phyloP scores from a whole-genome alignment of 169 alveolate species.

The Plasmodium billcollinsi region DNA sequence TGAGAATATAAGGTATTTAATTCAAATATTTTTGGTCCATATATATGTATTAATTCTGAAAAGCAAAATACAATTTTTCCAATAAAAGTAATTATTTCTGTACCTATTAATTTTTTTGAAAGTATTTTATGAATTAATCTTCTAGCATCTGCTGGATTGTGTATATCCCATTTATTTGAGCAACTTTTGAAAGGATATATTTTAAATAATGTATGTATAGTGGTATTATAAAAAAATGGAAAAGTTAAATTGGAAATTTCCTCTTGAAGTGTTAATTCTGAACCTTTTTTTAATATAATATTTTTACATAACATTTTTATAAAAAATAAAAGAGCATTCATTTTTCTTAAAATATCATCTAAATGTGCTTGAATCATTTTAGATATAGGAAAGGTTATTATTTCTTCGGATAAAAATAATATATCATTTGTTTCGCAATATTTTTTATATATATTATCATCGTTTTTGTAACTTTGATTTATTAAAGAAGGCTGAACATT shows the following conservation, averaged over 20 bases:
- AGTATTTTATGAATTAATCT: conserved; percentile 60
- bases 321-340: conserved; percentile 44
- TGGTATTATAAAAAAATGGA: conserved; percentile 49
- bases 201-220: conserved; percentile 65
- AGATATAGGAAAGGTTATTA: conserved; percentile 5
- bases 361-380: conserved; percentile 28
- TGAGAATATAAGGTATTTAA: conserved; percentile 22
- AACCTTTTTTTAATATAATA: conserved; percentile 40
- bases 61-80: conserved; percentile 49
- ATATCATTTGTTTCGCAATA: not conserved
- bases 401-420: not conserved
- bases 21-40: conserved; percentile 25
- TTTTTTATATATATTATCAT: not conserved
- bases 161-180: conserved; percentile 58
- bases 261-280: conserved; percentile 36
- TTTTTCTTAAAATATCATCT: conserved; percentile 17
- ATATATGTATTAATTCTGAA: conserved; percentile 28
- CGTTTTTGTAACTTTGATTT: not conserved
- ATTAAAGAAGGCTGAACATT: not conserved
- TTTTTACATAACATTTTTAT: conserved; percentile 35
- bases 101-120: conserved; percentile 33
- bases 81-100: conserved; percentile 56
- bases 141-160: conserved; percentile 73
- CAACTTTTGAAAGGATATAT: conserved; percentile 29
- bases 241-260: conserved; percentile 48